Conservation (phyloP, 75 land plant genomes). For the Chamaecyparis obtusa region DNA sequence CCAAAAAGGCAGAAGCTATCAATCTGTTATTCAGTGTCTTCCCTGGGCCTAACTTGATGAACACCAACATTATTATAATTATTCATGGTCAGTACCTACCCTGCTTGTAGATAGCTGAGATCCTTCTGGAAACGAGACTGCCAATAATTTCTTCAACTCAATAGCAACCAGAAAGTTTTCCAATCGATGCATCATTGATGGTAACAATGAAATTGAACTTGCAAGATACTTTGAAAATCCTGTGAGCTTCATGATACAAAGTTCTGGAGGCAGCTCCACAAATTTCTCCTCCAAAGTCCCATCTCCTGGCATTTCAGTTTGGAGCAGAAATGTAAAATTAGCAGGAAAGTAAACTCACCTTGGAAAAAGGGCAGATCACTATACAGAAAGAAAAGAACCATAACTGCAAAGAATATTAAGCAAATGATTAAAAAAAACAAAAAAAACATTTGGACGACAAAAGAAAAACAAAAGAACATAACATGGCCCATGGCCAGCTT, state of each 20-base stretch:
- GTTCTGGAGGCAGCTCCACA: constrained; percentile 87
- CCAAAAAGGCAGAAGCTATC: background rate
- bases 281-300: constrained; percentile 52
- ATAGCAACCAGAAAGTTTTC: constrained; percentile 81
- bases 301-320: constrained; percentile 26
- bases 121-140: constrained; percentile 61
- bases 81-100: constrained; percentile 27
- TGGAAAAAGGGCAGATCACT: background rate
- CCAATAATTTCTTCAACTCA: constrained; percentile 54
- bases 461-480: background rate
- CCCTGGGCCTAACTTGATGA: background rate
- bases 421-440: background rate
- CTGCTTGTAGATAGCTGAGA: constrained; percentile 45
- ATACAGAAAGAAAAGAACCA: background rate
- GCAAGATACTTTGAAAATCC: constrained; percentile 73
- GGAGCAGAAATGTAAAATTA: background rate
- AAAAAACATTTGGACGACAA: background rate
- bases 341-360: background rate
- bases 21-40: no score
- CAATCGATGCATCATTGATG: constrained; percentile 92
- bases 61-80: background rate
- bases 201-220: constrained; percentile 72
- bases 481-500: background rate
- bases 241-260: constrained; percentile 66
- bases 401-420: background rate